Evolutionary conservation across 1,139 yeast species (phyloP), one percentile per base, ranked within the genome.

Genomic region (Debaryomycetaceae sp.): DNA sequence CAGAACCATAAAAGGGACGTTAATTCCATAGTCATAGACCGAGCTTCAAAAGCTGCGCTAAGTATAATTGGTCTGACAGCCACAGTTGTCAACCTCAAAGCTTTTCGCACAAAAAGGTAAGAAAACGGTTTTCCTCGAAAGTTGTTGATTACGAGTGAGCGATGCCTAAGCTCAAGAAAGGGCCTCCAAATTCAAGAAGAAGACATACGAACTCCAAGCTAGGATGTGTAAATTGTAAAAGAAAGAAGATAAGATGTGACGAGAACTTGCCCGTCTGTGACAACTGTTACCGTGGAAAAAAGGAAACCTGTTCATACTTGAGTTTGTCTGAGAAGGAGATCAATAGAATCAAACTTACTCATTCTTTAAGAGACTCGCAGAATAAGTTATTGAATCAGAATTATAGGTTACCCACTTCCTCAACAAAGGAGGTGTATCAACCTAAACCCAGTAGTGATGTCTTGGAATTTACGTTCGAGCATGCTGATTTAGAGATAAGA

Each of bases 241-340:
- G 66, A 40, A 65, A 75, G 49, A 70, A 74, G 52, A 70, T 75
- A 36, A 66, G 78, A 46, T 75, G 80, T 56, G 77, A 75, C 50
- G 80, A 75, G 54, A 63, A 60, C 24, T 54, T 68, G 17, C 80
- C 80, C 2, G 58, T 58, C 40, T 75, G 79, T 58, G 54, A 53
- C 14, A 72, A 72, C 49, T 75, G 80, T 53, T 47, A 57, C 9
- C 63, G 63, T 42, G 65, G 69, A 40, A 62, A 62, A 40, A 57
- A 60, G 23, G 58, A 55, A 8, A 50, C 53, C 6, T 73, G 78
- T 51, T 63, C 72, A 1, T 73, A 73, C 50, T 46, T 66, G 30
- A 49, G 52, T 11, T 48, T 72, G 40, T 45, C 58, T 8, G 47
- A 44, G 6, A 49, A 51, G 11, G 72, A 68, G 41, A 45, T 67